Evolutionary conservation across 768 basidiomycete species (phyloP), one percentile per base, ranked within the genome.

Genomic region (Tephrocybe sp.): DNA sequence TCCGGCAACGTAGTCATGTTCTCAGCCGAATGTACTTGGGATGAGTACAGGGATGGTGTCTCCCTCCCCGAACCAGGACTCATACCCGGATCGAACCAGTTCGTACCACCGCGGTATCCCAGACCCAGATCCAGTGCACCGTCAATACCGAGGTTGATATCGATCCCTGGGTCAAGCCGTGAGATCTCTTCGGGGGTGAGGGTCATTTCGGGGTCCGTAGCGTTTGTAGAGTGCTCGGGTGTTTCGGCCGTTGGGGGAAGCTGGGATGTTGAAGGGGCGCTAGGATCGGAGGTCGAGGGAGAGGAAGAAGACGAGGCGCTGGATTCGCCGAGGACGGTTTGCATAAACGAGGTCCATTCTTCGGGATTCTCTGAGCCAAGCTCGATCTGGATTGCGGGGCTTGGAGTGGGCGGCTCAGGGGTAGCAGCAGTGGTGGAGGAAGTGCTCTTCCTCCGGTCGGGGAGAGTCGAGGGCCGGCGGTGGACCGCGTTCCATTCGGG

Each of bases 331-430:
- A 73, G 53, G 5, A 72, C 69, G 3, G 68, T 69, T 49, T 70
- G 65, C 66, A 70, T 73, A 28, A 74, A 66, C 2, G 69, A 67
- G 4, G 68, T 69, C 75, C 75, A 77, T 27, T 75, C 72, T 2
- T 66, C 70, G 1, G 69, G 54, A 21, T 64, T 62, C 25, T 71
- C 68, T 2, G 64, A 42, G 1, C 65, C 64, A 27, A 71, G 53
- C 22, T 68, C 66, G 24, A 72, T 61, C 44, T 68, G 57, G 51
- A 66, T 64, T 24, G 47, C 55, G 3, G 58, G 56, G n/a, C 51
- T 60, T 30, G 62, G 62, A 9, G 57, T 45, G 13, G 60, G 40
- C 13, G 56, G 53, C 2, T 44, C 49, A 4, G 24, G 3, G 2
- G 51, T 27, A 19, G 48, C 41, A 0, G 39, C 49, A 4, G 24